Evolutionary conservation across 176 grass and related monocot species (phyloP).

Genomic region (Oryza longistaminata): DNA sequence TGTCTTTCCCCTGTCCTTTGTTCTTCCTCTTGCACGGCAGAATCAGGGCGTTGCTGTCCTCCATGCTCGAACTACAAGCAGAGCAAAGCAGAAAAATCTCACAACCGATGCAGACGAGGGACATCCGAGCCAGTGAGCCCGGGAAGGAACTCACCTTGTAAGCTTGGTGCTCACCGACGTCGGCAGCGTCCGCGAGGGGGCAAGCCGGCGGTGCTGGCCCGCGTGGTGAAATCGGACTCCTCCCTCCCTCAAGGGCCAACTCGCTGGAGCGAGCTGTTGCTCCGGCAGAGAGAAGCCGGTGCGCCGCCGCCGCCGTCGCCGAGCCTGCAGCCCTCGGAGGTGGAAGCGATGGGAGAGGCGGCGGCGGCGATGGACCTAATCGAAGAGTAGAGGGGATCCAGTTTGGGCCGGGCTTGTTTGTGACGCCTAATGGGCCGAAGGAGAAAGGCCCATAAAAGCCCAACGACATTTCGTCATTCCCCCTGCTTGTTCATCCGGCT

Average conservation of each 20-base stretch:
- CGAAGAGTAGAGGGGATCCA: not conserved
- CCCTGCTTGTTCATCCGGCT: not conserved
- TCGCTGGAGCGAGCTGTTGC: not conserved
- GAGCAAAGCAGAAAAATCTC: not conserved
- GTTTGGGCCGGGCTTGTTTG: not conserved
- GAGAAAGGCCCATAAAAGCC: not conserved
- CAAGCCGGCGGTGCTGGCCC: not conserved
- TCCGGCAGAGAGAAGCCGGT: not conserved
- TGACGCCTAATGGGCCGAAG: not conserved
- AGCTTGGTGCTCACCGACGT: not conserved
- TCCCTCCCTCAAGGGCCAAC: not conserved
- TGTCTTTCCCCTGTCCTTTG: constrained; percentile 59
- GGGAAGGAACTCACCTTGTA: constrained; percentile 14
- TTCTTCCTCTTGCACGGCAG: constrained; percentile 71
- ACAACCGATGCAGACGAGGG: not conserved
- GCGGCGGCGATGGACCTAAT: not conserved
- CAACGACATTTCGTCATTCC: not conserved
- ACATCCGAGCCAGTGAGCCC: not conserved
- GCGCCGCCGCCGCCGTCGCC: not conserved
- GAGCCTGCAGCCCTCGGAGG: no score
- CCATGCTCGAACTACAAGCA: constrained; percentile 42
- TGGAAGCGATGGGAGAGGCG: not conserved
- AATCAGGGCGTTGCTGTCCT: constrained; percentile 69
- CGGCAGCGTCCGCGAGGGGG: not conserved
- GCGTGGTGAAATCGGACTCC: not conserved